A percentile compares a stretch with the other conserved stretches of the same genome.
These are phyloP conservation scores for Collybia sp. DNA, from an alignment of 768 basidiomycete genomes.

Conservation along the genomic window DNA sequence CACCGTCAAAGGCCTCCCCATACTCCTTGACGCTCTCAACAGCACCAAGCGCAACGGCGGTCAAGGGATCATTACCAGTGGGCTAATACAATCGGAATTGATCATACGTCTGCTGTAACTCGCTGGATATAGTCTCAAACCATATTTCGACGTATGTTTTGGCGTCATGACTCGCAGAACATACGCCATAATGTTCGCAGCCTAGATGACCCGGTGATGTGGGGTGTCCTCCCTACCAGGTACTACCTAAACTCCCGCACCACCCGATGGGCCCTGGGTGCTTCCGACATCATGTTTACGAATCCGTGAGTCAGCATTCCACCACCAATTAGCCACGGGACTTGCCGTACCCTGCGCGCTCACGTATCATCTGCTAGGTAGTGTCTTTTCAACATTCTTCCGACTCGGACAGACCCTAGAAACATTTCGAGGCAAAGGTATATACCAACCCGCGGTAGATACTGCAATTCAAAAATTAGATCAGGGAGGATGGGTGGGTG, in stretches of 20 bases:
- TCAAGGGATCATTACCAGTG: constrained; percentile 73
- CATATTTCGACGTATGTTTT: constrained; percentile 83
- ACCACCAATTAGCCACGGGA: constrained; percentile 5
- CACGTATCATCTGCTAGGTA: constrained; percentile 31
- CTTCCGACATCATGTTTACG: constrained; percentile 92
- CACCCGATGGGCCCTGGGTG: constrained; percentile 90
- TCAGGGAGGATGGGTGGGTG: constrained; percentile 78
- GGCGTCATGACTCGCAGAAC: not conserved
- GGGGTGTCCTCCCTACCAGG: constrained; percentile 75
- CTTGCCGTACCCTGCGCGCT: constrained; percentile 1
- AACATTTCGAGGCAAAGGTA: constrained; percentile 85
- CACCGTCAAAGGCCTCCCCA: constrained; percentile 64
- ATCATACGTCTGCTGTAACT: not conserved
- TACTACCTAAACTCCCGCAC: constrained; percentile 55
- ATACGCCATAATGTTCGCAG: constrained; percentile 30
- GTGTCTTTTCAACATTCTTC: constrained; percentile 83
- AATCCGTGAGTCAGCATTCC: constrained; percentile 58
- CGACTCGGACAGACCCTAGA: constrained; percentile 87
- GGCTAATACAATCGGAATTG: constrained; percentile 14
- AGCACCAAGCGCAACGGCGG: constrained; percentile 38
- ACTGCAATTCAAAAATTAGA: constrained; percentile 77
- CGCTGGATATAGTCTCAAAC: constrained; percentile 65
- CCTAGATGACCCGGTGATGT: constrained; percentile 80
- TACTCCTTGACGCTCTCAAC: constrained; percentile 58
- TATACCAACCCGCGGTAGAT: constrained; percentile 85